Evolutionary conservation across 768 basidiomycete genomes (phyloP).

Genomic region (Boletellus sp.): DNA sequence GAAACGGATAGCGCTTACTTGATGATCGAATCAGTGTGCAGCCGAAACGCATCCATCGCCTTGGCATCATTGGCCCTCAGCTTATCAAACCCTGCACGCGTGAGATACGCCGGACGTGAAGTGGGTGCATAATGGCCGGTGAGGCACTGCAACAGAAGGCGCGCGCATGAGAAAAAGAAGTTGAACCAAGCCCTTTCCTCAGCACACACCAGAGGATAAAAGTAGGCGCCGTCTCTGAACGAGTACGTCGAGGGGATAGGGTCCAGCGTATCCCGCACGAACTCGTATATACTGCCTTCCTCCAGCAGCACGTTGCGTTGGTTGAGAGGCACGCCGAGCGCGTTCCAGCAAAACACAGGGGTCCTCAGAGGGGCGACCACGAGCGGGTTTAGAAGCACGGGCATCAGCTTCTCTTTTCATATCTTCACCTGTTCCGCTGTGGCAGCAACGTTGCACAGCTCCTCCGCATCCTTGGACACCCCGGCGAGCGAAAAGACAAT

Average conservation of each 20-base stretch:
- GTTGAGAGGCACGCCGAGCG: constrained; percentile 70
- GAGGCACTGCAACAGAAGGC: no score
- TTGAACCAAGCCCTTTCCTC: neutral
- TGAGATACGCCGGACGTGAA: no score
- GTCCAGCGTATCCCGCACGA: constrained; percentile 50
- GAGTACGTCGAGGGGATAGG: constrained; percentile 44
- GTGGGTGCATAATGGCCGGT: no score
- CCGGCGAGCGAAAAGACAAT: constrained; percentile 59
- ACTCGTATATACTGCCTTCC: constrained; percentile 48
- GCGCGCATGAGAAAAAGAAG: constrained; percentile 5
- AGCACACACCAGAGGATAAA: constrained; percentile 51
- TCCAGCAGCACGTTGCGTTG: constrained; percentile 59
- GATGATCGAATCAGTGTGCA: constrained; percentile 67
- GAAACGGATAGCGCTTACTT: constrained; percentile 41
- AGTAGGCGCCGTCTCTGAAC: constrained; percentile 64
- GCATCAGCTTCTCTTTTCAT: constrained; percentile 58
- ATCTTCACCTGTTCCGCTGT: constrained; percentile 42
- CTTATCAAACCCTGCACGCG: no score
- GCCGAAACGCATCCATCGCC: no score
- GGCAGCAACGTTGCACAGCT: constrained; percentile 51
- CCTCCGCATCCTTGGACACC: constrained; percentile 50
- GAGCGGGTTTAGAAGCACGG: constrained; percentile 55
- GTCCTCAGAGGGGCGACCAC: constrained; percentile 49
- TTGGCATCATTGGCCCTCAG: no score
- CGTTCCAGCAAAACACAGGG: constrained; percentile 65